These are phyloP conservation scores for Otatea glauca DNA, from an alignment of 176 grass and related monocot genomes.

Conservation along the genomic window DNA sequence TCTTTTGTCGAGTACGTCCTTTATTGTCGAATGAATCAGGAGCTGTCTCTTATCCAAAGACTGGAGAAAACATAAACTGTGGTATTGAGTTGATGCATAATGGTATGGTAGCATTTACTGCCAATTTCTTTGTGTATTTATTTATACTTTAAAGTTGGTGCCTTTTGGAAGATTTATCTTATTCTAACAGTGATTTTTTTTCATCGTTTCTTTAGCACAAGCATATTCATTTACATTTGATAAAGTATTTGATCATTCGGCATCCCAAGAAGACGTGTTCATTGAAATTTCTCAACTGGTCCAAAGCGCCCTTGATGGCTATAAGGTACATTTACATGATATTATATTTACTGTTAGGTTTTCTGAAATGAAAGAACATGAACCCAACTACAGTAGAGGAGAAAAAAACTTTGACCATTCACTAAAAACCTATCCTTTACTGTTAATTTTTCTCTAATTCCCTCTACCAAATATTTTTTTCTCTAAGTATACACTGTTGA, in stretches of 20 bases:
- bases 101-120: constrained; percentile 42
- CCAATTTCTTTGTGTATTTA: background rate
- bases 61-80: constrained; percentile 61
- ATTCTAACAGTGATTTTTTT: background rate
- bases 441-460: background rate
- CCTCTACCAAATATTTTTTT: background rate
- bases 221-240: constrained; percentile 90
- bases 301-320: constrained; percentile 93
- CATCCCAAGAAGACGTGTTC: constrained; percentile 88
- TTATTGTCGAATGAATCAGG: constrained; percentile 57
- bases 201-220: constrained; percentile 57
- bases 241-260: constrained; percentile 75
- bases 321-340: constrained; percentile 62
- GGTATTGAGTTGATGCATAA: constrained; percentile 79
- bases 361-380: background rate
- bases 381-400: background rate
- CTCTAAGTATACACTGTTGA: background rate
- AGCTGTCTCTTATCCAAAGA: constrained; percentile 74
- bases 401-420: background rate
- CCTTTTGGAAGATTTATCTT: background rate
- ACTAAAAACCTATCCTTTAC: background rate
- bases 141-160: background rate
- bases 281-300: constrained; percentile 95
- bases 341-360: background rate
- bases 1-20: constrained; percentile 88